Percentiles rank a stretch among this genome's conserved stretches.
These are phyloP conservation scores for Stylosanthes scabra DNA, from an alignment of 331 rosid species.

Conservation along the genomic window DNA sequence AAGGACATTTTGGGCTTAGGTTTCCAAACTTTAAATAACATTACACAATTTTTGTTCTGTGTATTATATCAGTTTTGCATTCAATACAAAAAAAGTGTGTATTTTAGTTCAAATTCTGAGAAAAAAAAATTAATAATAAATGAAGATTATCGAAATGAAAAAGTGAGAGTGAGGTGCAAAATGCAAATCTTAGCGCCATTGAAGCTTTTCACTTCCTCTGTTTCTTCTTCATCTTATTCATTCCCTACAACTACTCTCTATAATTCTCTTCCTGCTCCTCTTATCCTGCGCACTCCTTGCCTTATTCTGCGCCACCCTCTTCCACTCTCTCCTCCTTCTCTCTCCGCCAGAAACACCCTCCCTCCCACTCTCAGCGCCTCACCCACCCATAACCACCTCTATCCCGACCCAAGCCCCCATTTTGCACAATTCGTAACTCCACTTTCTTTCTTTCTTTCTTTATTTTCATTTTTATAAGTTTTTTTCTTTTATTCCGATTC, in stretches of 20 bases:
- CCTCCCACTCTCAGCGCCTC: constrained; percentile 34
- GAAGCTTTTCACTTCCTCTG: constrained; percentile 9
- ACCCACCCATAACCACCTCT: constrained; percentile 43
- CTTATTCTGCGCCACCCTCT: constrained; percentile 31
- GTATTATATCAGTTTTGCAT: too few relatives aligned
- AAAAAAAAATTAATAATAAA: too few relatives aligned
- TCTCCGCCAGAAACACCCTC: constrained; percentile 25
- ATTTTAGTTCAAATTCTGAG: too few relatives aligned
- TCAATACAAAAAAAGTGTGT: too few relatives aligned
- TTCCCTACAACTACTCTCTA: neutral
- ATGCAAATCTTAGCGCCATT: neutral
- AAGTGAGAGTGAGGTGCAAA: too few relatives aligned
- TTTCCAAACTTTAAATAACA: too few relatives aligned
- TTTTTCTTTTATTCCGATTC: neutral
- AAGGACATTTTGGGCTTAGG: too few relatives aligned
- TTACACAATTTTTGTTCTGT: too few relatives aligned
- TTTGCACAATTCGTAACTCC: constrained; percentile 56
- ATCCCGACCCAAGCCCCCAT: constrained; percentile 69
- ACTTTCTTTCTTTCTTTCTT: neutral
- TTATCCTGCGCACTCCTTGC: constrained; percentile 14
- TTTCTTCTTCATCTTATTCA: constrained; percentile 13
- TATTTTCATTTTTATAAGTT: neutral
- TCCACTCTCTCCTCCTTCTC: neutral
- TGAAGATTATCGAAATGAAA: too few relatives aligned
- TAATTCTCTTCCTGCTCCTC: constrained; percentile 30